phyloP scores from a whole-genome alignment of 1,139 yeast genomes.

The Suhomyces coccinellae region DNA sequence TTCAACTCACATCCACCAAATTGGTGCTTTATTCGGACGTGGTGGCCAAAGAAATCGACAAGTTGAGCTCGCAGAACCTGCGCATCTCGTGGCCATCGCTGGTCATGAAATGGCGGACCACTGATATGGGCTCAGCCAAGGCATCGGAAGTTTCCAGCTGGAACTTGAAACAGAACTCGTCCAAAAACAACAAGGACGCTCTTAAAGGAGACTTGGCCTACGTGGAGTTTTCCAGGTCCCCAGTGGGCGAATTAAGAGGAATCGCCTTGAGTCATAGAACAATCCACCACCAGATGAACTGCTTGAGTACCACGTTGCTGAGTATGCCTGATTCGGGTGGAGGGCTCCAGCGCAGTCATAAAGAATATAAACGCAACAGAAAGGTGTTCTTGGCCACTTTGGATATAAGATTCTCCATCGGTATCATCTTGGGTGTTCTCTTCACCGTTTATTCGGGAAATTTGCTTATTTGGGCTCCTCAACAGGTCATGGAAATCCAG shows the following conservation, averaged over 20 bases:
- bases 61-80: slow-evolving; percentile 42
- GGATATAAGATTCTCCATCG: slow-evolving; percentile 86
- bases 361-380: slow-evolving; percentile 27
- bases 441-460: slow-evolving; percentile 87
- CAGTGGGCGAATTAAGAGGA: slow-evolving; percentile 89
- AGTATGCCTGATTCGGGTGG: slow-evolving; percentile 57
- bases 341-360: slow-evolving; percentile 33
- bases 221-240: slow-evolving; percentile 88
- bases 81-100: slow-evolving; percentile 46
- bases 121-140: slow-evolving; percentile 76
- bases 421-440: slow-evolving; percentile 77
- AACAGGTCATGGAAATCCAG: slow-evolving; percentile 69
- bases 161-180: slow-evolving; percentile 34
- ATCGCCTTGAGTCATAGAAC: slow-evolving; percentile 91
- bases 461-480: slow-evolving; percentile 77
- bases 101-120: slow-evolving; percentile 76
- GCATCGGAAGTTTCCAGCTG: slow-evolving; percentile 39
- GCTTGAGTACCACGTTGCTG: slow-evolving; percentile 66
- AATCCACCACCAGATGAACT: slow-evolving; percentile 82
- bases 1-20: slow-evolving; percentile 74
- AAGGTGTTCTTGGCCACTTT: slow-evolving; percentile 65
- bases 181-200: slow-evolving; percentile 28
- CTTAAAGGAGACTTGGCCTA: slow-evolving; percentile 68
- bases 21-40: slow-evolving; percentile 79
- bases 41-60: slow-evolving; percentile 69